Evolutionary conservation across 2,329 filamentous ascomycete species (phyloP).

Genomic region (Fusarium sp.): DNA sequence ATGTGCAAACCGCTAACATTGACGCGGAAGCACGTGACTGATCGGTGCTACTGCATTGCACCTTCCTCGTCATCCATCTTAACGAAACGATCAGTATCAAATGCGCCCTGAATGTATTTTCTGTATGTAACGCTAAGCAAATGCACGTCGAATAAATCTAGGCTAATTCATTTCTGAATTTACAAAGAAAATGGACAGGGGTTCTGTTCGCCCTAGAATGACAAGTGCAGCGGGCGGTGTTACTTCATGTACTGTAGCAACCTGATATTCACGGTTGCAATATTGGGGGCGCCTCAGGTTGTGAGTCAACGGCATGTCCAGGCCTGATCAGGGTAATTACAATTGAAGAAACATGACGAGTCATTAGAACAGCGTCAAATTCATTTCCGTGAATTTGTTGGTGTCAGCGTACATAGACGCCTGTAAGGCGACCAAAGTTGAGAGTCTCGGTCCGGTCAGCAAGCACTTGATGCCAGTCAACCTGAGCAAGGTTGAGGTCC

Average conservation of each 20-base stretch:
- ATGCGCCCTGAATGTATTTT: neutral
- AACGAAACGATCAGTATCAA: neutral
- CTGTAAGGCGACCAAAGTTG: neutral
- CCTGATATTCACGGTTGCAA: neutral
- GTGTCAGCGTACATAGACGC: neutral
- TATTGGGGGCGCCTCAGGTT: neutral
- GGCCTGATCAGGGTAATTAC: neutral
- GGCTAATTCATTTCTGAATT: neutral
- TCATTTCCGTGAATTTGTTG: neutral
- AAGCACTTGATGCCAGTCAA: neutral
- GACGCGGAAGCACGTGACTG: conserved; percentile 16
- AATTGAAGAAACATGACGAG: neutral
- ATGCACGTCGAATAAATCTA: neutral
- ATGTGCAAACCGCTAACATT: conserved; percentile 1
- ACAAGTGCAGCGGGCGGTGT: neutral
- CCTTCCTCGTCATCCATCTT: neutral
- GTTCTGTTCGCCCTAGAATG: neutral
- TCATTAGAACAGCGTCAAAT: neutral
- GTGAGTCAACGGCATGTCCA: neutral
- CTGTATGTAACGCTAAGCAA: neutral
- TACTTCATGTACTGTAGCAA: neutral
- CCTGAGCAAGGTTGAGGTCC: neutral
- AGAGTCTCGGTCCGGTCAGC: neutral
- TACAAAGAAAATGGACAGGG: neutral
- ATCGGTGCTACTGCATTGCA: neutral